These are phyloP conservation scores for Chlorella sp. DNA, from an alignment of 139 green algal species.

Conservation along the genomic window DNA sequence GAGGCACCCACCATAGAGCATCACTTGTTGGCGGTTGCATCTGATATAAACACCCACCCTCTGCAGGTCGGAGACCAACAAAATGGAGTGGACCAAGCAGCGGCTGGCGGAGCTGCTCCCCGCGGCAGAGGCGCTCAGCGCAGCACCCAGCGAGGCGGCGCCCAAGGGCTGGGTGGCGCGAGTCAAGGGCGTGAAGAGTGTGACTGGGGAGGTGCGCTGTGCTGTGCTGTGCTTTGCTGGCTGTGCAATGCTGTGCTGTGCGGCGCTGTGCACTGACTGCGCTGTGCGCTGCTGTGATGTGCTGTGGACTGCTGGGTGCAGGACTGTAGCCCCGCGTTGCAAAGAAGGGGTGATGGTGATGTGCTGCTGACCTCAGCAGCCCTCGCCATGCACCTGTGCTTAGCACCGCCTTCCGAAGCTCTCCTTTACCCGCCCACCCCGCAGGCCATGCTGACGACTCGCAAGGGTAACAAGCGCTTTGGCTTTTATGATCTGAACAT, in stretches of 20 bases:
- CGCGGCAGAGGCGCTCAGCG: not conserved
- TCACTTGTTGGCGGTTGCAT: too few species aligned
- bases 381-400: not conserved
- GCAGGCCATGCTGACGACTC: slow-evolving; percentile 72
- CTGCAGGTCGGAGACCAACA: slow-evolving; percentile 74
- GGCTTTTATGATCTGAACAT: slow-evolving; percentile 80
- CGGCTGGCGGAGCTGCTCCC: slow-evolving; percentile 69
- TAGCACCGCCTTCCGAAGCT: too few species aligned
- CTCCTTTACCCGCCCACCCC: not conserved
- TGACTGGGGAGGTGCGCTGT: slow-evolving; percentile 24
- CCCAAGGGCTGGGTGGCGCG: not conserved
- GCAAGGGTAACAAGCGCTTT: slow-evolving; percentile 87
- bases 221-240: not conserved
- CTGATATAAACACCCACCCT: not conserved
- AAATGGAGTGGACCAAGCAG: slow-evolving; percentile 64
- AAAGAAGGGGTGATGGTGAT: not conserved
- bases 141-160: not conserved
- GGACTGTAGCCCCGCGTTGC: too few species aligned
- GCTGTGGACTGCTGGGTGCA: too few species aligned
- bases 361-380: not conserved
- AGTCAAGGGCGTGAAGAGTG: slow-evolving; percentile 14
- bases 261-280: too few species aligned
- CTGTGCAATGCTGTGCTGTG: not conserved
- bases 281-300: not conserved
- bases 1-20: too few species aligned